Percentiles rank a stretch among this genome's conserved stretches.
Conservation (phyloP, 2,329 filamentous ascomycete species). For the Xylariaceae sp. region DNA sequence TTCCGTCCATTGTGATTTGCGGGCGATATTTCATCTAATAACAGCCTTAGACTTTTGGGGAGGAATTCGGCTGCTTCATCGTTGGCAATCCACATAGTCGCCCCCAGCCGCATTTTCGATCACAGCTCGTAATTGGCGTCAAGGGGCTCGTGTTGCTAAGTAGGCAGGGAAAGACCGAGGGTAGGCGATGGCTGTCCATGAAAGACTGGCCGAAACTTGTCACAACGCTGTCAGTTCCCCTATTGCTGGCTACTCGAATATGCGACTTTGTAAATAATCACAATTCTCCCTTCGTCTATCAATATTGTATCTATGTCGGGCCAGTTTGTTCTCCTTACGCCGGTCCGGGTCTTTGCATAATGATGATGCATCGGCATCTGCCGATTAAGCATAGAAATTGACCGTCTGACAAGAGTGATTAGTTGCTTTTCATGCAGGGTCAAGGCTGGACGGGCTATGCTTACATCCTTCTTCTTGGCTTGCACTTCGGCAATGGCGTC, state of each 20-base stretch:
- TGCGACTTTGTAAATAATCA: constrained; percentile 22
- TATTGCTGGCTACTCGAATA: no score
- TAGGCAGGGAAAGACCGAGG: no score
- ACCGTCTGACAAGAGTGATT: constrained; percentile 42
- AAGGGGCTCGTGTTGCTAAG: no score
- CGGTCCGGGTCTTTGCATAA: constrained; percentile 2
- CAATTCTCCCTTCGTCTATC: constrained; percentile 21
- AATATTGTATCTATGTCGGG: constrained; percentile 19
- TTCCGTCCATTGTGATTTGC: no score
- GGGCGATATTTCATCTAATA: background rate
- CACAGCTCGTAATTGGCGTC: no score
- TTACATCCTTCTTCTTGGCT: constrained; percentile 86
- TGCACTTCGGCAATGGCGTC: constrained; percentile 97
- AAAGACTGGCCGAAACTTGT: no score
- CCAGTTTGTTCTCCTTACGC: constrained; percentile 8
- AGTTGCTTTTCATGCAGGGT: constrained; percentile 15
- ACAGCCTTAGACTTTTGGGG: background rate
- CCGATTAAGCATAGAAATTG: constrained; percentile 40
- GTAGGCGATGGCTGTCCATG: no score
- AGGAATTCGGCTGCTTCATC: no score
- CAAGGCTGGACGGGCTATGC: constrained; percentile 24
- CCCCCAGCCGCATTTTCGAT: no score
- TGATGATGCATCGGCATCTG: constrained; percentile 1
- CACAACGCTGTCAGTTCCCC: no score
- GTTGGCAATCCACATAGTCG: no score